Conservation (phyloP, 1,284 basidiomycete genomes). For the Trametes pubescens region DNA sequence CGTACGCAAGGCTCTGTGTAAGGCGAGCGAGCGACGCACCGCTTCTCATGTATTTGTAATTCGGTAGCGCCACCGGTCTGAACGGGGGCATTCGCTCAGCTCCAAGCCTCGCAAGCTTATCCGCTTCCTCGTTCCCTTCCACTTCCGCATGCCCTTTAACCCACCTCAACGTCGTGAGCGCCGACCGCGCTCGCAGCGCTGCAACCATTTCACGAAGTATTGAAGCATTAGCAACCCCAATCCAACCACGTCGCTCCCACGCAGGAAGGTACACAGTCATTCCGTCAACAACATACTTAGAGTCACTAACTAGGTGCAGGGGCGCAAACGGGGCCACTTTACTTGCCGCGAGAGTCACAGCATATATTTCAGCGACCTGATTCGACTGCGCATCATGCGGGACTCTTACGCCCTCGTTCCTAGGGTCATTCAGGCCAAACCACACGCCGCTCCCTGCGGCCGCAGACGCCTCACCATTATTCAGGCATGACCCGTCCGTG, state of each 20-base stretch:
- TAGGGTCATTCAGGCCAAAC: neutral
- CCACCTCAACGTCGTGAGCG: conserved; percentile 2
- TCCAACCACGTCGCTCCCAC: conserved; percentile 18
- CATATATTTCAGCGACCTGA: neutral
- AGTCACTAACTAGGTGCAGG: too few species aligned
- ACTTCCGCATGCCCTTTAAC: conserved; percentile 2
- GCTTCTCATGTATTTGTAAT: too few species aligned
- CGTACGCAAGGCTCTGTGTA: too few species aligned
- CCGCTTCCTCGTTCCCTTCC: neutral
- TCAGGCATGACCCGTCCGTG: neutral
- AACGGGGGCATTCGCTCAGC: too few species aligned
- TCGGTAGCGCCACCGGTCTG: too few species aligned
- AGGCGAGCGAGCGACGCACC: too few species aligned
- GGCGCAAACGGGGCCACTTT: too few species aligned
- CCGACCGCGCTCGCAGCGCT: too few species aligned
- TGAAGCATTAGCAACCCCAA: neutral
- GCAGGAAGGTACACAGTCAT: conserved; percentile 9
- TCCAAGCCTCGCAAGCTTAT: neutral
- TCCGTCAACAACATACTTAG: conserved; percentile 15
- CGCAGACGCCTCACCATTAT: too few species aligned
- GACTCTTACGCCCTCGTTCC: neutral
- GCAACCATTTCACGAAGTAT: too few species aligned
- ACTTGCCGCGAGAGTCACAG: neutral
- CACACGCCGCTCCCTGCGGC: neutral
- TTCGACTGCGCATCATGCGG: neutral